A percentile compares a stretch with the other conserved stretches of the same genome.
Evolutionary conservation across 306 rosid species (phyloP).

Genomic region (Senna siamea): DNA sequence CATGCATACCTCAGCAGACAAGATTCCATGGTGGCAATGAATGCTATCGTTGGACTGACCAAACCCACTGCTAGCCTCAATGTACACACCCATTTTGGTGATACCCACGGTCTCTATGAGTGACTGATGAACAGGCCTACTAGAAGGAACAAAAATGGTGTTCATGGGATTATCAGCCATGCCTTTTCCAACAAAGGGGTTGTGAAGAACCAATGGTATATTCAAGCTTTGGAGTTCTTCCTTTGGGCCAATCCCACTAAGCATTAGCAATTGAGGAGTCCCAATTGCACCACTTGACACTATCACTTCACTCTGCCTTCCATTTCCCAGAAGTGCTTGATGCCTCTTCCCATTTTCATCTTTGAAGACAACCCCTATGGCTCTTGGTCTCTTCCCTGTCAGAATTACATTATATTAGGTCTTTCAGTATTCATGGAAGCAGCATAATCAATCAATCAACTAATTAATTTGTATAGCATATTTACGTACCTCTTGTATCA

Average conservation of each 20-base stretch:
- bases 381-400: conserved; percentile 67
- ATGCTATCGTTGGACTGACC: conserved; percentile 81
- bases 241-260: conserved; percentile 91
- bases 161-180: conserved; percentile 98
- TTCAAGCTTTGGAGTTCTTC: conserved; percentile 65
- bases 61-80: conserved; percentile 92
- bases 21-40: conserved; percentile 88
- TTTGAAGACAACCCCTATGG: conserved; percentile 77
- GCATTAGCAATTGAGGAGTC: conserved; percentile 82
- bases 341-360: conserved; percentile 87
- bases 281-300: conserved; percentile 88
- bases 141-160: conserved; percentile 73
- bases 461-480: no score
- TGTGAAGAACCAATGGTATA: conserved; percentile 65
- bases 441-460: no score
- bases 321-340: conserved; percentile 58
- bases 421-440: no score
- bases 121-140: conserved; percentile 56
- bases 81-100: conserved; percentile 79
- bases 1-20: conserved; percentile 90
- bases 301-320: conserved; percentile 65
- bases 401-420: conserved; percentile 15
- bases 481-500: conserved; percentile 54
- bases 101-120: conserved; percentile 90
- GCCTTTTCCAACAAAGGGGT: conserved; percentile 79